Evolutionary conservation across 2,329 filamentous ascomycete genomes (phyloP).

Genomic region (Ophidiomyces ophidiicola): DNA sequence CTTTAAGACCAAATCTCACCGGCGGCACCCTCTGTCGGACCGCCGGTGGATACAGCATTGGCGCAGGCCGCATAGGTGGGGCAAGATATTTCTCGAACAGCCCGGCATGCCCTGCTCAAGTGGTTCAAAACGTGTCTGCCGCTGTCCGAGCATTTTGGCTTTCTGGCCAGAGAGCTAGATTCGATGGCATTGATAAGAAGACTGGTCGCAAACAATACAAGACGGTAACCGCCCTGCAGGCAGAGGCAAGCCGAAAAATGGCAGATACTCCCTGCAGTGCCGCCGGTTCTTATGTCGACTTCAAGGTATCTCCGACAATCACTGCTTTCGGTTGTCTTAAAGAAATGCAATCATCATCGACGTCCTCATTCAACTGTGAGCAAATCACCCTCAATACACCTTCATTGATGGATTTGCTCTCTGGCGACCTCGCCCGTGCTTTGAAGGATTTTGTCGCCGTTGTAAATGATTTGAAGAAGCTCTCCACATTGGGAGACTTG

Average conservation of each 20-base stretch:
- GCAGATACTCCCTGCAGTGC: slow-evolving; percentile 39
- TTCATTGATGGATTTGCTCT: slow-evolving; percentile 72
- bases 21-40: slow-evolving; percentile 74
- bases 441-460: slow-evolving; percentile 71
- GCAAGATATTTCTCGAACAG: slow-evolving; percentile 82
- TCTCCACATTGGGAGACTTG: slow-evolving; percentile 69
- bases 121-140: slow-evolving; percentile 88
- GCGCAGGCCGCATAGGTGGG: slow-evolving; percentile 56
- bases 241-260: slow-evolving; percentile 59
- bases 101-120: slow-evolving; percentile 73
- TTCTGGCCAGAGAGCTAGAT: slow-evolving; percentile 79
- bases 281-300: slow-evolving; percentile 78
- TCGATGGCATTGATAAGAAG: slow-evolving; percentile 58
- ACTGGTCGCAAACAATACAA: slow-evolving; percentile 70
- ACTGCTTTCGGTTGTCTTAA: slow-evolving; percentile 67
- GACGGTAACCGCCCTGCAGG: slow-evolving; percentile 59
- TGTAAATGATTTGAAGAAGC: slow-evolving; percentile 65
- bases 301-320: slow-evolving; percentile 74
- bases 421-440: slow-evolving; percentile 75
- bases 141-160: slow-evolving; percentile 85
- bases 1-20: slow-evolving; percentile 82
- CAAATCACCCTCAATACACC: slow-evolving; percentile 62
- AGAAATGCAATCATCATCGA: slow-evolving; percentile 25
- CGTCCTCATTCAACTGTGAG: slow-evolving; percentile 24
- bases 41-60: slow-evolving; percentile 74